Evolutionary conservation across 352 stramenopile species (phyloP).

Genomic region (Blastocystis hominis): DNA sequence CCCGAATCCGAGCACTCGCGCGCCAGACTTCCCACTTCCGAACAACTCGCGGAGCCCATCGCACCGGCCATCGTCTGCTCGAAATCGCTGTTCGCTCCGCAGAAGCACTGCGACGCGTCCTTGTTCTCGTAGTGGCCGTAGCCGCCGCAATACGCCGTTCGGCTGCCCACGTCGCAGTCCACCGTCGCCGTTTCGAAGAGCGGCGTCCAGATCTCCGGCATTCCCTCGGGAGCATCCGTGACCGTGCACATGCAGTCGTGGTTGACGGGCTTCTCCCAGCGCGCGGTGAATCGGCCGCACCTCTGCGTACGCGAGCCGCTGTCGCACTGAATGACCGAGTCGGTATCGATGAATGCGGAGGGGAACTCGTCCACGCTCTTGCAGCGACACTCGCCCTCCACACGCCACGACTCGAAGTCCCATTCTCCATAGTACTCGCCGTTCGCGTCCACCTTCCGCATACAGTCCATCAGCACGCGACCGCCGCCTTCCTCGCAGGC

Average conservation of each 20-base stretch:
- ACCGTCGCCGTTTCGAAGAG: neutral
- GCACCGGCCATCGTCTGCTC: neutral
- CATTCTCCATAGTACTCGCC: constrained; percentile 24
- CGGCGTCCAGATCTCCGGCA: neutral
- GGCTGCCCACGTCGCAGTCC: neutral
- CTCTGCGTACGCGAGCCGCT: neutral
- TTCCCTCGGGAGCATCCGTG: neutral
- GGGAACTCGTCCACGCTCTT: neutral
- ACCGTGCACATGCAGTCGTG: neutral
- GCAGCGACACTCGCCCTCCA: neutral
- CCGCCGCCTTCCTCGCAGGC: neutral
- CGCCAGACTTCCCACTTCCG: neutral
- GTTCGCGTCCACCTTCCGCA: constrained; percentile 24
- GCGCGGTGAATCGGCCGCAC: constrained; percentile 1
- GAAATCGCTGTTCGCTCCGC: neutral
- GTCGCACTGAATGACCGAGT: neutral
- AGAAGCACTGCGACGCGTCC: constrained; percentile 2
- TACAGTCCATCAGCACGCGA: neutral
- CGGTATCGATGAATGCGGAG: neutral
- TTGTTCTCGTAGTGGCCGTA: neutral
- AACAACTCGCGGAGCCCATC: neutral
- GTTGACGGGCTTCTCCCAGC: neutral
- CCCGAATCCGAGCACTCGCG: neutral
- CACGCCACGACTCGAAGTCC: neutral
- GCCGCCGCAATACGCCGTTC: neutral